These are phyloP conservation scores for Haberlea rhodopensis DNA, from an alignment of 257 asterid species.

Conservation along the genomic window DNA sequence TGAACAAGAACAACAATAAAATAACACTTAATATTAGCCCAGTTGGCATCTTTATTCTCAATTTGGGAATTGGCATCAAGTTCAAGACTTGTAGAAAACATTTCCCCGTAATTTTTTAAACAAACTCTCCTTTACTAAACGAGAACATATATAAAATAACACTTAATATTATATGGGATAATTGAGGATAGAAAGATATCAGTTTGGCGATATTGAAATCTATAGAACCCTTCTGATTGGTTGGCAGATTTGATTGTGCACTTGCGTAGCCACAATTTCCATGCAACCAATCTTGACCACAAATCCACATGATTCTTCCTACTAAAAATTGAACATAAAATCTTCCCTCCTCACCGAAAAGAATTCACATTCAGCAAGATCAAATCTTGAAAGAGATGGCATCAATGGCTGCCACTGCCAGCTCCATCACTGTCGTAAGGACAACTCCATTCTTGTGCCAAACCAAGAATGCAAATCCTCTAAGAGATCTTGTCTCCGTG, in stretches of 20 bases:
- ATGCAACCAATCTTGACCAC: constrained; percentile 41
- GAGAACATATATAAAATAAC: no score
- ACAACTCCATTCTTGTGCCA: constrained; percentile 78
- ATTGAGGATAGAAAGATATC: constrained; percentile 58
- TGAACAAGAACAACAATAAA: no score
- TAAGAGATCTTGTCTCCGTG: constrained; percentile 59
- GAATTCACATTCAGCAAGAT: no score
- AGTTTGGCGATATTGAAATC: constrained; percentile 48
- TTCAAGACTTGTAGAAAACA: no score
- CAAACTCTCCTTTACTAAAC: no score
- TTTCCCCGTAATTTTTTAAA: no score
- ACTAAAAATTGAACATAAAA: constrained; percentile 27
- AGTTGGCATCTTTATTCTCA: no score
- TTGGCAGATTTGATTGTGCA: constrained; percentile 13
- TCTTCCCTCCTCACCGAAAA: no score
- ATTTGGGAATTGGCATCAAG: no score
- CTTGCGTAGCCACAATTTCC: constrained; percentile 49
- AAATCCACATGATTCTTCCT: constrained; percentile 31
- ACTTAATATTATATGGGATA: no score
- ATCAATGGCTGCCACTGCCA: constrained; percentile 60
- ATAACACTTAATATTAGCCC: no score
- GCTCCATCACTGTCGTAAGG: constrained; percentile 54
- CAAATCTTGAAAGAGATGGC: constrained; percentile 34
- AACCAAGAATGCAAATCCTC: constrained; percentile 56
- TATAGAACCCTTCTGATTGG: constrained; percentile 49